These are phyloP conservation scores for Hypericum perforatum DNA, from an alignment of 345 rosid genomes.

Conservation along the genomic window DNA sequence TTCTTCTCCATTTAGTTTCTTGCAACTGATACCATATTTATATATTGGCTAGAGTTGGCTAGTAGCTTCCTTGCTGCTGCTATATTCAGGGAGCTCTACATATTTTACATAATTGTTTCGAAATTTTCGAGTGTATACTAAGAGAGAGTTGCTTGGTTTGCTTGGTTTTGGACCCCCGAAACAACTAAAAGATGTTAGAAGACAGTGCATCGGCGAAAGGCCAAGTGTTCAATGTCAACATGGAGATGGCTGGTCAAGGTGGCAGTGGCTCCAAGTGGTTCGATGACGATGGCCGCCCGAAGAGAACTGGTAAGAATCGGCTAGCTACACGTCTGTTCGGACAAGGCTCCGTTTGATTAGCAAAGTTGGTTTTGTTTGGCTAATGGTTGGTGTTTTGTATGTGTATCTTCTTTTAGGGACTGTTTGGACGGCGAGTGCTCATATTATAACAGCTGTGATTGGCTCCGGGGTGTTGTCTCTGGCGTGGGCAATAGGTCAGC, in stretches of 20 bases:
- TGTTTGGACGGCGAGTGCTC: conserved; percentile 5
- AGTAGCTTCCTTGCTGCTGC: too few relatives aligned
- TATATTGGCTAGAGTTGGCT: background rate
- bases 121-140: too few relatives aligned
- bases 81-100: too few relatives aligned
- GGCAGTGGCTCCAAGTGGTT: conserved; percentile 42
- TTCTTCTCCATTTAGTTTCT: background rate
- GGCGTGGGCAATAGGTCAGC: conserved; percentile 2
- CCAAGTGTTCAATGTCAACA: conserved; percentile 20
- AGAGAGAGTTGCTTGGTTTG: background rate
- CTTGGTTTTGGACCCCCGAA: background rate
- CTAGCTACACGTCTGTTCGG: too few relatives aligned
- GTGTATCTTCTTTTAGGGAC: background rate
- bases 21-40: background rate
- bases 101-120: too few relatives aligned
- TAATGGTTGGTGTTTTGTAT: too few relatives aligned
- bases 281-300: conserved; percentile 27
- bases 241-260: conserved; percentile 17
- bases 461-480: conserved; percentile 1
- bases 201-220: background rate
- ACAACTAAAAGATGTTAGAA: background rate
- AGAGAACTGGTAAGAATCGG: background rate
- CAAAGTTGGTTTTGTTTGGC: background rate
- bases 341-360: background rate
- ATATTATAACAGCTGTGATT: conserved; percentile 2